Conservation (phyloP, 345 rosid genomes). For the Diplotaxis tenuifolia region DNA sequence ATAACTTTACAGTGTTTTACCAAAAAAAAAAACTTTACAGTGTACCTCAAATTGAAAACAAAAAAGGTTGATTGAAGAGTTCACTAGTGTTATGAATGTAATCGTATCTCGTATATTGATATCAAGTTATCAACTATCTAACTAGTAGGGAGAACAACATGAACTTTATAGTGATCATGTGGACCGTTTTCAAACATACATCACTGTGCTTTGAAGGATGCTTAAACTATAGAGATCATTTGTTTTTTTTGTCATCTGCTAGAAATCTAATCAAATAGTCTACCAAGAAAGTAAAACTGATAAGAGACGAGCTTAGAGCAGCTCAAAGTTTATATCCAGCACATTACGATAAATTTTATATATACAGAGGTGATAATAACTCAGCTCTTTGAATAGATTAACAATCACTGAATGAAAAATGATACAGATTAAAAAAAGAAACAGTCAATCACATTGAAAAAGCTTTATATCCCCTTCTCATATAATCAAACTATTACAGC, state of each 20-base stretch:
- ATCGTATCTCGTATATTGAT: no score
- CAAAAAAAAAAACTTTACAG: neutral
- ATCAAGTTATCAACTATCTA: constrained; percentile 3
- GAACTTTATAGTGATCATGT: no score
- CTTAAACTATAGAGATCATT: neutral
- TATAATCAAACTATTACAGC: constrained; percentile 1
- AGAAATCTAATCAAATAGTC: neutral
- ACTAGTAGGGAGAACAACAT: neutral
- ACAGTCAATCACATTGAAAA: neutral
- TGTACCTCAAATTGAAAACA: no score
- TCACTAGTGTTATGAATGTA: no score
- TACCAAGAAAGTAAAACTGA: neutral
- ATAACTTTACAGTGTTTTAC: neutral
- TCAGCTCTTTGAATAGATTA: neutral
- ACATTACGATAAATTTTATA: neutral
- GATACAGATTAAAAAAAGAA: neutral
- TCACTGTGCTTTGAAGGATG: neutral
- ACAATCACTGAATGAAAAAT: neutral
- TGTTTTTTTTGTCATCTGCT: neutral
- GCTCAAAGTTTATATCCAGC: neutral
- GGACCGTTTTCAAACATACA: no score
- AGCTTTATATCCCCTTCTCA: neutral
- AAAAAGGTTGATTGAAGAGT: no score
- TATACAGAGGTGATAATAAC: neutral
- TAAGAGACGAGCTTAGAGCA: neutral